Evolutionary conservation across 139 green algal species (phyloP).

Genomic region (Trebouxia sp.): DNA sequence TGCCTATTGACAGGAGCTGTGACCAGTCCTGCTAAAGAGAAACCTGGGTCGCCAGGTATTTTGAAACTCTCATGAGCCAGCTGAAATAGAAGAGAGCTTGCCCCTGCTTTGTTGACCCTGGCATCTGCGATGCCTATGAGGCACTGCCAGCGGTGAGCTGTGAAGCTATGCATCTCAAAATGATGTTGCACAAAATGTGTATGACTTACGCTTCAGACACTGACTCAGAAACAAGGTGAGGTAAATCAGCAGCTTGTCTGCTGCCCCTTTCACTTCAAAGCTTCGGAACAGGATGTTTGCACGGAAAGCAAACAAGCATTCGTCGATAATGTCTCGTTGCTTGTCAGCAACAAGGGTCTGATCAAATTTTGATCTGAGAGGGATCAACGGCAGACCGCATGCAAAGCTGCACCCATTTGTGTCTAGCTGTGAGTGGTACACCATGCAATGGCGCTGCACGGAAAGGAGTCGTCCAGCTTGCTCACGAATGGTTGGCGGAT

Average conservation of each 20-base stretch:
- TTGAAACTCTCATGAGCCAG: conserved; percentile 52
- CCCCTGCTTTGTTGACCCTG: conserved; percentile 46
- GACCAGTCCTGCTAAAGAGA: conserved; percentile 51
- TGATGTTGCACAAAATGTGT: not conserved
- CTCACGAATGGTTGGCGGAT: too few species aligned
- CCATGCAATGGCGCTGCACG: not conserved
- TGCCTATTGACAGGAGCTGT: conserved; percentile 34
- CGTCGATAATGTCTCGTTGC: not conserved
- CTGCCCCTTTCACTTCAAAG: conserved; percentile 46
- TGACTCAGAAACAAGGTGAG: conserved; percentile 63
- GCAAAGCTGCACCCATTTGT: not conserved
- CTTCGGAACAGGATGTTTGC: conserved; percentile 63
- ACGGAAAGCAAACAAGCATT: conserved; percentile 39
- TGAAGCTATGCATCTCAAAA: not conserved
- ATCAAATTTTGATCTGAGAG: not conserved
- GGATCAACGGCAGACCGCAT: not conserved
- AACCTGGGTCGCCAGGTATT: conserved; percentile 57
- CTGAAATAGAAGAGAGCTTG: conserved; percentile 42
- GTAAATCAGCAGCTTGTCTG: conserved; percentile 70
- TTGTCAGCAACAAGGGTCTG: too few species aligned
- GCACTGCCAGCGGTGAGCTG: not conserved
- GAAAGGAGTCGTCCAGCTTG: too few species aligned
- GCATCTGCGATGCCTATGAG: conserved; percentile 28
- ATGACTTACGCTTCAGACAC: conserved; percentile 50
- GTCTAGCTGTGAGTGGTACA: conserved; percentile 17